These are phyloP conservation scores for Lentinula edodes DNA, from an alignment of 768 basidiomycete genomes.

Conservation along the genomic window DNA sequence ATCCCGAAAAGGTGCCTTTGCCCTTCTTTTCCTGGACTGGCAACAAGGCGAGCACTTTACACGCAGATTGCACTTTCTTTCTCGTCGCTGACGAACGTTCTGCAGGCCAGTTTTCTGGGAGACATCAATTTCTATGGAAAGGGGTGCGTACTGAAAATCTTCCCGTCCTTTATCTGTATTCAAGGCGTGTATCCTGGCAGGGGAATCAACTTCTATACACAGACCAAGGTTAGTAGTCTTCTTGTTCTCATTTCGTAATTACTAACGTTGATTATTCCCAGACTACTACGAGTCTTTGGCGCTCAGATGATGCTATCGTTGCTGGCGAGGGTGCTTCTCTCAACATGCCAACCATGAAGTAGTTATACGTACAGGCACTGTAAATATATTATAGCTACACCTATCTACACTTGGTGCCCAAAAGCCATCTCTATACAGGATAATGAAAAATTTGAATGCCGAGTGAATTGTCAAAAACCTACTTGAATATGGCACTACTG, in stretches of 20 bases:
- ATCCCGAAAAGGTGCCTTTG: background rate
- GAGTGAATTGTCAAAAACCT: too few relatives aligned
- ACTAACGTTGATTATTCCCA: constrained; percentile 20
- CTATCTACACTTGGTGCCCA: background rate
- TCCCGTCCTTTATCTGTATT: background rate
- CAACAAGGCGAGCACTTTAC: constrained; percentile 58
- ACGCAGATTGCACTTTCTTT: constrained; percentile 16
- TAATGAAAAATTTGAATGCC: too few relatives aligned
- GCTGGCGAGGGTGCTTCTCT: constrained; percentile 6
- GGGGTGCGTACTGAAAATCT: constrained; percentile 15
- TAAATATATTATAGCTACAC: too few relatives aligned
- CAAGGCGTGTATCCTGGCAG: constrained; percentile 16
- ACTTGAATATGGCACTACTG: too few relatives aligned
- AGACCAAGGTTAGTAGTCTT: constrained; percentile 63
- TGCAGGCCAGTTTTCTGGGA: constrained; percentile 52
- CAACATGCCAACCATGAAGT: constrained; percentile 7
- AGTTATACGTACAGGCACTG: background rate
- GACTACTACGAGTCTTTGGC: constrained; percentile 94
- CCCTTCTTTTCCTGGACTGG: background rate
- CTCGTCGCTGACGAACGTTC: background rate
- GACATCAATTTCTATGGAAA: constrained; percentile 92
- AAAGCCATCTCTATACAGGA: too few relatives aligned
- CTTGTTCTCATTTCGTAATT: background rate
- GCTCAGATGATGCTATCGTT: constrained; percentile 66
- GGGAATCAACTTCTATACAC: constrained; percentile 93